These are phyloP conservation scores for Ascosphaera apis DNA, from an alignment of 2,329 filamentous ascomycete genomes.

Conservation along the genomic window DNA sequence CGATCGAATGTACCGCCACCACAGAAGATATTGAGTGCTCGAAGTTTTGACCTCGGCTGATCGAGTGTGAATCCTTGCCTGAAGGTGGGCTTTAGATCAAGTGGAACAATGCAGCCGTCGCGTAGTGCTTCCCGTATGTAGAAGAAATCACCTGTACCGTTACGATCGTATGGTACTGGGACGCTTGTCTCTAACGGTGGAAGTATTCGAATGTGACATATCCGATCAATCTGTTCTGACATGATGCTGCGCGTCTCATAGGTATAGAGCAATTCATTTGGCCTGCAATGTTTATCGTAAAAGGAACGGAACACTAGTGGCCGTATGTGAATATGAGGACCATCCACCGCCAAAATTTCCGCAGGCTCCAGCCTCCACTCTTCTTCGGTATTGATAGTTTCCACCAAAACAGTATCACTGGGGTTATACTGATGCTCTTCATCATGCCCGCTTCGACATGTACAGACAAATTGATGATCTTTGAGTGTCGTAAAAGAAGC, in stretches of 20 bases:
- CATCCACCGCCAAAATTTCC: slow-evolving; percentile 25
- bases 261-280: slow-evolving; percentile 31
- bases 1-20: slow-evolving; percentile 58
- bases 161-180: slow-evolving; percentile 38
- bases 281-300: slow-evolving; percentile 18
- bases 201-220: slow-evolving; percentile 39
- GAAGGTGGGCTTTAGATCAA: slow-evolving; percentile 12
- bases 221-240: slow-evolving; percentile 24
- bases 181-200: slow-evolving; percentile 23
- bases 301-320: slow-evolving; percentile 27
- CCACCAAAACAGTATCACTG: slow-evolving; percentile 39
- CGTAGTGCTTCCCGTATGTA: slow-evolving; percentile 25
- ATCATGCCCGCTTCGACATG: slow-evolving; percentile 11
- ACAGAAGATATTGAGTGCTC: slow-evolving; percentile 50
- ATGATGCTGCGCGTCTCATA: slow-evolving; percentile 20
- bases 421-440: slow-evolving; percentile 13
- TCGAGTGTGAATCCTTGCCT: slow-evolving; percentile 33
- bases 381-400: slow-evolving; percentile 8
- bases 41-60: slow-evolving; percentile 19
- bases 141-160: slow-evolving; percentile 44
- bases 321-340: slow-evolving; percentile 22
- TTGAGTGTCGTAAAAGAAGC: slow-evolving; percentile 39
- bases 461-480: slow-evolving; percentile 31
- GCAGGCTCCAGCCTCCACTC: slow-evolving; percentile 36
- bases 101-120: slow-evolving; percentile 1